phyloP scores from a whole-genome alignment of 306 rosid species.

The Cicer judaicum region DNA sequence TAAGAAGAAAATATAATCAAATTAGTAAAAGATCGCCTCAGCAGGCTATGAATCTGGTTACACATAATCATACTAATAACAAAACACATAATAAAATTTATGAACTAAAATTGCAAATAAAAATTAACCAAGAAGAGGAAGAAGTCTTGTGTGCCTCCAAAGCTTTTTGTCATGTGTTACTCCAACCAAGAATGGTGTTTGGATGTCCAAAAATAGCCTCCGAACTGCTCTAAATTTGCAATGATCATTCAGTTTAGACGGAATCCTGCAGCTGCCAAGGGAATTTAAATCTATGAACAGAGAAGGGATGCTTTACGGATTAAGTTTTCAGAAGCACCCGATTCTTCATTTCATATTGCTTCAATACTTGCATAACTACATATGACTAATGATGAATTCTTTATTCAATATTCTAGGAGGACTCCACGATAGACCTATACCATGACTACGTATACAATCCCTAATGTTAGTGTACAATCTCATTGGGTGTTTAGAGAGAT shows the following conservation, averaged over 20 bases:
- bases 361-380: slow-evolving; percentile 15
- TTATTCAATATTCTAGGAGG: slow-evolving; percentile 22
- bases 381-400: slow-evolving; percentile 27
- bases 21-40: too few relatives aligned
- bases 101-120: too few relatives aligned
- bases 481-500: slow-evolving; percentile 22
- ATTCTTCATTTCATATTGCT: slow-evolving; percentile 12
- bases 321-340: slow-evolving; percentile 10
- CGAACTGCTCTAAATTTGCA: too few relatives aligned
- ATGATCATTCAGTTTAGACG: slow-evolving; percentile 92
- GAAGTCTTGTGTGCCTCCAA: too few relatives aligned
- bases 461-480: neutral
- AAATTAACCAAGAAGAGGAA: too few relatives aligned
- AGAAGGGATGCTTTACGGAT: neutral
- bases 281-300: slow-evolving; percentile 41
- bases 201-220: too few relatives aligned
- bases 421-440: neutral
- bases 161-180: too few relatives aligned
- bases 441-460: neutral
- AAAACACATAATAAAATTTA: too few relatives aligned
- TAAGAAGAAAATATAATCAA: too few relatives aligned
- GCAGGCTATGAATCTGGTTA: too few relatives aligned
- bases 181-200: too few relatives aligned
- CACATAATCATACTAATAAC: too few relatives aligned
- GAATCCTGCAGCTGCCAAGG: slow-evolving; percentile 67